Evolutionary conservation across 2,329 filamentous ascomycete genomes (phyloP).

Genomic region (Verticillium tricorpus): DNA sequence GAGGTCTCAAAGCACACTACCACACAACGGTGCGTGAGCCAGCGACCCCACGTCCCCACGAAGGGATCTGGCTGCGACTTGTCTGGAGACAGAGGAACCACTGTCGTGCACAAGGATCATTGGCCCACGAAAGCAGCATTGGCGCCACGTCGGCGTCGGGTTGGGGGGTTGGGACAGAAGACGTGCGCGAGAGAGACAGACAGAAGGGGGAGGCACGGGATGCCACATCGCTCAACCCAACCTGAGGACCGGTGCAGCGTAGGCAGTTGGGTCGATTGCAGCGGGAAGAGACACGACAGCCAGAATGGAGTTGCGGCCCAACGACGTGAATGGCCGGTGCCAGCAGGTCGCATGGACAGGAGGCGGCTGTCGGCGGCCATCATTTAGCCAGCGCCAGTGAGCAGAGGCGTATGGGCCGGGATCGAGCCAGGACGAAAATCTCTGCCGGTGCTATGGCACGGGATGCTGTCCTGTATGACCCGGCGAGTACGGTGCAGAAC

Average conservation of each 20-base stretch:
- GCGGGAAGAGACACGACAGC: slow-evolving; percentile 2
- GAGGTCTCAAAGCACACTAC: background rate
- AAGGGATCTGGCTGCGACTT: background rate
- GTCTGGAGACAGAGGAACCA: slow-evolving; percentile 2
- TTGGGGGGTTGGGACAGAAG: slow-evolving; percentile 3
- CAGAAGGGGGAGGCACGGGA: background rate
- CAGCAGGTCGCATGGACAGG: slow-evolving; percentile 3
- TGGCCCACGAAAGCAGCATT: slow-evolving; percentile 9
- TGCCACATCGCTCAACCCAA: background rate
- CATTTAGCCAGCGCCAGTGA: background rate
- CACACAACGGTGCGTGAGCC: background rate
- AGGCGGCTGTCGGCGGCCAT: background rate
- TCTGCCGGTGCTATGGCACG: background rate
- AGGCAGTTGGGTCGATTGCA: slow-evolving; percentile 1
- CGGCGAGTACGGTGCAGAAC: background rate
- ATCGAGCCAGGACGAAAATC: background rate
- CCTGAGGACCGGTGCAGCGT: background rate
- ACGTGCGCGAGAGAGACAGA: background rate
- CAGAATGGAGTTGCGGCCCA: slow-evolving; percentile 12
- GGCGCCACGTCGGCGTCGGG: slow-evolving; percentile 16
- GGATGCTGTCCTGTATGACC: background rate
- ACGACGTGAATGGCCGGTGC: slow-evolving; percentile 7
- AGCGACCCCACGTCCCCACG: slow-evolving; percentile 1
- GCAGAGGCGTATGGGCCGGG: background rate
- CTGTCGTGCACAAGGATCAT: slow-evolving; percentile 12